Evolutionary conservation across 441 rosid species (phyloP), one percentile per base, ranked within the genome.

Genomic region (Flueggea neowawraea): DNA sequence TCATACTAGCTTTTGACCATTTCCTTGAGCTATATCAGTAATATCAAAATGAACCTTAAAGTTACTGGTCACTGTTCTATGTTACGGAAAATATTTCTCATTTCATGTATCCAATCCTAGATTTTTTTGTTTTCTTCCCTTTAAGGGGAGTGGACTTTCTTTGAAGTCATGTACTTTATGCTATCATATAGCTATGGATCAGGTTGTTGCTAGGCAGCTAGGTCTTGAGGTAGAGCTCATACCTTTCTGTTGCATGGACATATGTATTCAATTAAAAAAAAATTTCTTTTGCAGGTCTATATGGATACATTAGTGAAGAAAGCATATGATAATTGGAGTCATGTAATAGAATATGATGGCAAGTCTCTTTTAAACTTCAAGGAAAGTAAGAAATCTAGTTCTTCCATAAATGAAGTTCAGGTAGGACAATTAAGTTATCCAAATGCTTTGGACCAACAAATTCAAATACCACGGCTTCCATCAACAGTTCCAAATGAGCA

Each of bases 301-400:
- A 96, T 95, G 41, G 99, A 95, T 75, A 62, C 90, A 12, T 71
- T 85, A 73, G 87, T 95, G 80, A 95, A 90, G 84, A 92, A 88
- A 75, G 99, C 99, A 39, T 95, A 95, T 83, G 99, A 92, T 2
- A 87, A 90, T 65, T 95, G 99, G 99, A 73, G 67, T 75, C 78
- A 77, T 65, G 99, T 90, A 45, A 65, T 92, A 62, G 97, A 95
- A 71, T 92, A 92, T 76, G 98, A 92, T 74, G 98, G 96, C 70
- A 90, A 95, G 73, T 86, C 98, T 50, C 76, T 91, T 47, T 9
- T 88, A 70, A 81, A 72, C 78, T 68, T 78, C 67, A 88, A 91
- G 82, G 87, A 90, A 78, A 75, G 71, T 60, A 80, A 80, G 75
- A 79, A 77, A 70, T 72, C 78, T 56, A 65, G 73, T 67, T 44